A percentile compares a stretch with the other conserved stretches of the same genome.
Evolutionary conservation across 2,329 filamentous ascomycete species (phyloP).

Genomic region (Ophiostoma sp.): DNA sequence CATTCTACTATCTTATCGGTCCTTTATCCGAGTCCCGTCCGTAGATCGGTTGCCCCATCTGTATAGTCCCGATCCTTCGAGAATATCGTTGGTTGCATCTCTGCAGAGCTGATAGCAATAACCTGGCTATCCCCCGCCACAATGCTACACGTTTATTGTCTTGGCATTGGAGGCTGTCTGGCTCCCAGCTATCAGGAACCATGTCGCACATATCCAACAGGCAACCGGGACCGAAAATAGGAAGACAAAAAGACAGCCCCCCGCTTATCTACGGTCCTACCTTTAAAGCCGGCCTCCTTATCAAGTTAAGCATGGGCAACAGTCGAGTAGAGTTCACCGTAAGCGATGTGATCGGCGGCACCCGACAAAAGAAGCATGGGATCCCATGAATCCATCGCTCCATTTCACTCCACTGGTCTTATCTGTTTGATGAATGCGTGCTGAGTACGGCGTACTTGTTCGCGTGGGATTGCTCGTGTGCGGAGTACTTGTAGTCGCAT

Average conservation of each 20-base stretch:
- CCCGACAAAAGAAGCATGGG: background rate
- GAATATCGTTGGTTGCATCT: background rate
- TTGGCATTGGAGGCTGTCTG: background rate
- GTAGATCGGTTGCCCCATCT: conserved; percentile 3
- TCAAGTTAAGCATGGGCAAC: background rate
- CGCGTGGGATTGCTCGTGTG: background rate
- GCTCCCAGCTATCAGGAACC: background rate
- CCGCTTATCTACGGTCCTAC: background rate
- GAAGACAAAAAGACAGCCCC: background rate
- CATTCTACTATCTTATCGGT: background rate
- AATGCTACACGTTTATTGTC: background rate
- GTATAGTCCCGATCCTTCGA: background rate
- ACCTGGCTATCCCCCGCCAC: background rate
- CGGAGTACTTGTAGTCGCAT: background rate
- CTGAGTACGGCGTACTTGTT: background rate
- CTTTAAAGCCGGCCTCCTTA: background rate
- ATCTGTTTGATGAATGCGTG: background rate
- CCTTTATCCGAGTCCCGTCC: background rate
- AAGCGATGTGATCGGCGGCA: background rate
- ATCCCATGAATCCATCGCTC: background rate
- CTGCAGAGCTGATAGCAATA: background rate
- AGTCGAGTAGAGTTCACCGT: background rate
- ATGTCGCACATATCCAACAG: background rate
- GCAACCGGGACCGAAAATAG: background rate
- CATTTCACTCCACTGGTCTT: background rate